Percentiles rank a stretch among this genome's conserved stretches.
Conservation (phyloP, 176 grass and related monocot genomes). For the Zoysia pacifica region DNA sequence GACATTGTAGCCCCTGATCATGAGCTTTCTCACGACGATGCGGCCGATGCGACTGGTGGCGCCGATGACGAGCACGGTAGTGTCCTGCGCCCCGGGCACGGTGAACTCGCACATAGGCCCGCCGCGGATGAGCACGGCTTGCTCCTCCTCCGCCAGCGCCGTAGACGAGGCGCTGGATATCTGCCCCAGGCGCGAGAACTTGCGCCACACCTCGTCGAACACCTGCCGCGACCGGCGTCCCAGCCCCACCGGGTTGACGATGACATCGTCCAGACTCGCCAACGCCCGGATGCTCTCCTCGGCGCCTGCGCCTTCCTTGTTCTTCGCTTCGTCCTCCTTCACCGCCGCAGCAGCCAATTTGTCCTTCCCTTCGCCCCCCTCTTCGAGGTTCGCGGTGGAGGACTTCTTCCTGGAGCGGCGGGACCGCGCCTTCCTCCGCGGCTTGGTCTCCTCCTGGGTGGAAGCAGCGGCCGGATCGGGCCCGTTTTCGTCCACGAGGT, state of each 20-base stretch:
- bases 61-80: conserved; percentile 86
- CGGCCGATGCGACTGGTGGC: conserved; percentile 87
- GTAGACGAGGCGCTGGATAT: conserved; percentile 73
- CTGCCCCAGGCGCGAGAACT: conserved; percentile 94
- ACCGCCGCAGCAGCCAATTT: not conserved
- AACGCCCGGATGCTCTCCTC: conserved; percentile 38
- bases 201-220: conserved; percentile 98
- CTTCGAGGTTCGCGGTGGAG: conserved; percentile 6
- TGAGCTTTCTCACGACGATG: conserved; percentile 94
- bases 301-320: conserved; percentile 21
- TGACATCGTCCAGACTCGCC: conserved; percentile 64
- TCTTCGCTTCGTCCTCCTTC: conserved; percentile 28
- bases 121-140: conserved; percentile 58
- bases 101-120: conserved; percentile 96
- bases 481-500: conserved; percentile 27
- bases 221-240: conserved; percentile 85
- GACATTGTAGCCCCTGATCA: conserved; percentile 95
- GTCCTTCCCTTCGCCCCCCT: conserved; percentile 3
- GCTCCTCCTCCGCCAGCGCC: conserved; percentile 56
- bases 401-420: conserved; percentile 37
- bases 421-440: conserved; percentile 25
- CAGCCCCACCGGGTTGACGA: conserved; percentile 86
- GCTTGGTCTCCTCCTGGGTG: conserved; percentile 21
- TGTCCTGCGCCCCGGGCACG: conserved; percentile 90
- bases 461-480: not conserved